Evolutionary conservation across 768 basidiomycete genomes (phyloP).

Genomic region (Coprinopsis strossmayeri): DNA sequence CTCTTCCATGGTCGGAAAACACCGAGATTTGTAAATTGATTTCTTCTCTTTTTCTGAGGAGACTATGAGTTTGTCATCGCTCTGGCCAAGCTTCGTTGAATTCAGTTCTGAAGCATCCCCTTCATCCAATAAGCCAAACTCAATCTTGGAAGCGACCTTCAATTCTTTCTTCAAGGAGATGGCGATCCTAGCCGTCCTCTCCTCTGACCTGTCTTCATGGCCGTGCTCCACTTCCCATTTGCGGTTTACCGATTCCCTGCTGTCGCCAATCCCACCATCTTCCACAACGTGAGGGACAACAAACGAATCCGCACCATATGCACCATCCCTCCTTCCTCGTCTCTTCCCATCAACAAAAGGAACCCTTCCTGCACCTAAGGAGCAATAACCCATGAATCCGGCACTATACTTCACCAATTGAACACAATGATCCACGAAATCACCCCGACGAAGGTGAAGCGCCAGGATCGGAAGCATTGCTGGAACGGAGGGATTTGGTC

Average conservation of each 20-base stretch:
- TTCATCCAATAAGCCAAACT: constrained; percentile 20
- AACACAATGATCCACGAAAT: constrained; percentile 44
- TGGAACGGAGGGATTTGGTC: not conserved
- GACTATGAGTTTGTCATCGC: constrained; percentile 2
- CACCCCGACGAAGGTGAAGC: constrained; percentile 52
- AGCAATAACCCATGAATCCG: constrained; percentile 33
- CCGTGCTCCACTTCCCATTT: not conserved
- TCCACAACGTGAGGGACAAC: not conserved
- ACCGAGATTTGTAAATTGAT: constrained; percentile 36
- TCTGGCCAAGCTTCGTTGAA: constrained; percentile 3
- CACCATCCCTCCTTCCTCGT: not conserved
- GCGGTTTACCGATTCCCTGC: too few species aligned
- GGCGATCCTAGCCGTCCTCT: too few species aligned
- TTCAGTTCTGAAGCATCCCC: too few species aligned
- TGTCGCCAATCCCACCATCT: not conserved
- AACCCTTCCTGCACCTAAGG: not conserved
- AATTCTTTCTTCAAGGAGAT: too few species aligned
- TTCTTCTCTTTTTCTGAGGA: constrained; percentile 20
- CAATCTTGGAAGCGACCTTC: not conserved
- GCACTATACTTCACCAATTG: constrained; percentile 33
- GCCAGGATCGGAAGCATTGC: constrained; percentile 41
- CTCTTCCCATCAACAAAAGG: constrained; percentile 13
- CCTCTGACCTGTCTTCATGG: not conserved
- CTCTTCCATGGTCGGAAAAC: constrained; percentile 44
- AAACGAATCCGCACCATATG: not conserved